phyloP scores from a whole-genome alignment of 768 basidiomycete genomes.

The Hericium erinaceus region DNA sequence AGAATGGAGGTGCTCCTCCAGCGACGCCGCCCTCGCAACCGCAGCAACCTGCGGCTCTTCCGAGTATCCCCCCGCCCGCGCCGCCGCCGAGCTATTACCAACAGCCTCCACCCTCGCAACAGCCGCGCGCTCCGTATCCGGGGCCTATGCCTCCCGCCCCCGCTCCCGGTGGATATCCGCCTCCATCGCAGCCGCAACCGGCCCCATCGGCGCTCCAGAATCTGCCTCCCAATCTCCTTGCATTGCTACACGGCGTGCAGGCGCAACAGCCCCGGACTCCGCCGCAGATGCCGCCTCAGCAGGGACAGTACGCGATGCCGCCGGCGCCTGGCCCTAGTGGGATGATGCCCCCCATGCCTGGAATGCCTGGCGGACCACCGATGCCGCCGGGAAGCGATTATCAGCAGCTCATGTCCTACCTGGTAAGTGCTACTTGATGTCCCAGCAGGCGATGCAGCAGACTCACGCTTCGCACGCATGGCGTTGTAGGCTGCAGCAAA shows the following conservation, averaged over 20 bases:
- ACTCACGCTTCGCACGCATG: no score
- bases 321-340: constrained; percentile 37
- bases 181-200: constrained; percentile 6
- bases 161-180: constrained; percentile 11
- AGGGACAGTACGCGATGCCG: constrained; percentile 11
- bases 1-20: constrained; percentile 26
- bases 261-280: constrained; percentile 16
- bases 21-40: constrained; percentile 26
- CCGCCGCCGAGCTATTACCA: constrained; percentile 32
- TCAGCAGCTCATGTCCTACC: constrained; percentile 62
- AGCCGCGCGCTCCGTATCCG: constrained; percentile 13
- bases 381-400: constrained; percentile 18
- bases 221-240: constrained; percentile 12
- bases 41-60: constrained; percentile 14
- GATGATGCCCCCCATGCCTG: constrained; percentile 34
- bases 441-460: not conserved
- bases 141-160: constrained; percentile 5
- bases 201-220: constrained; percentile 6
- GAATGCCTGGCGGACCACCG: constrained; percentile 21
- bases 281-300: constrained; percentile 4
- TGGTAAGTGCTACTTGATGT: constrained; percentile 32
- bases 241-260: constrained; percentile 10
- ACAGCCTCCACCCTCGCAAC: constrained; percentile 24
- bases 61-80: constrained; percentile 18
- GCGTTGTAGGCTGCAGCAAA: no score